Base-by-base conservation (phyloP, 2,329 filamentous ascomycete genomes). In the Mollisia scopiformis region DNA sequence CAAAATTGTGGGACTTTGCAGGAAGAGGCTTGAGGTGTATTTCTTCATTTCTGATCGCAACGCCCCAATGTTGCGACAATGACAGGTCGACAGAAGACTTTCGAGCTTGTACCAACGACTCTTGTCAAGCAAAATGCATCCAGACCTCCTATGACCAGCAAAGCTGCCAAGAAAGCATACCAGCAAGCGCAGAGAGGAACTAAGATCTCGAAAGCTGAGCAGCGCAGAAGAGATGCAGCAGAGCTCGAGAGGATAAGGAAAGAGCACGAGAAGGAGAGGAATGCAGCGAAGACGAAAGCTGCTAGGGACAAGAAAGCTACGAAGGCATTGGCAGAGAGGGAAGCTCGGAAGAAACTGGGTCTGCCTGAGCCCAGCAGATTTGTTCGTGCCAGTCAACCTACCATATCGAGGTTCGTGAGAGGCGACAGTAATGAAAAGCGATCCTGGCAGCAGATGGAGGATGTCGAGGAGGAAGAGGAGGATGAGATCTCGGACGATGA, bases 331-430 rank as follows among this genome's bases (percentile, higher is more conserved):
- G 78, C 77, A 7, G 80, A 81, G 60, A 75, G 74, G 47, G 79
- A 82, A n/a, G 79, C 76, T 55, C 84, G 80, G 73, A 82, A 75
- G 67, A 81, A 76, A 63, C 80, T 77, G 57, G 82, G 84, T 0
- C 59, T 84, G 60, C 85, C 85, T 14, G 73, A 86, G 4, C 77
- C 83, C n/a, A 77, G 76, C 13, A 67, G 57, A 62, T 66, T 62
- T 53, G 81, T 84, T 4, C 77, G 80, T 35, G 80, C 84, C 0
- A 87, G 84, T 33, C 85, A 88, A 69, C 81, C 81, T 43, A 84
- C 81, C 0, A 84, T 88, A 63, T 76, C 83, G 19, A 70, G 78
- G 35, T 88, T 88, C 59, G 73, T 84, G 7, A 73, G 75, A 35
- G 54, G 46, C 49, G 64, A 65, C 1, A 60, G 47, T 3, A 65